These are phyloP conservation scores for Crithidia thermophila DNA, from an alignment of 208 protist species.

Conservation along the genomic window DNA sequence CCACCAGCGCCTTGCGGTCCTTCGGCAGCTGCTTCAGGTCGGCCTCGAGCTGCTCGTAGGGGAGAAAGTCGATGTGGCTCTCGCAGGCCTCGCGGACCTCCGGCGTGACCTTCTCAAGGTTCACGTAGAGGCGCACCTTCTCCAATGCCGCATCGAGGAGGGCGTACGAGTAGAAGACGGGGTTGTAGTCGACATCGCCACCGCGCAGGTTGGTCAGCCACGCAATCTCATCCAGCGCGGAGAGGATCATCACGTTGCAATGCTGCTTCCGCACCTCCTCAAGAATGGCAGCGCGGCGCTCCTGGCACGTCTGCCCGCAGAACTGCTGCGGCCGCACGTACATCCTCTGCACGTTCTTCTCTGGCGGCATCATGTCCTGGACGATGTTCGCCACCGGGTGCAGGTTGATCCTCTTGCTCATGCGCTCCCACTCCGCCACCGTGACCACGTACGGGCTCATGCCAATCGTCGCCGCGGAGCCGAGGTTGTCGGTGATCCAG, in stretches of 20 bases:
- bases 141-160: conserved; percentile 48
- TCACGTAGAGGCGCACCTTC: conserved; percentile 44
- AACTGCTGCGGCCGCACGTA: conserved; percentile 68
- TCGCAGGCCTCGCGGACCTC: conserved; percentile 23
- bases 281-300: conserved; percentile 66
- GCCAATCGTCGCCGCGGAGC: conserved; percentile 42
- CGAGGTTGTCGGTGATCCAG: conserved; percentile 65
- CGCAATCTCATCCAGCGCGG: conserved; percentile 91
- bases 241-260: conserved; percentile 77
- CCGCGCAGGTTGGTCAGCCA: conserved; percentile 94
- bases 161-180: conserved; percentile 91
- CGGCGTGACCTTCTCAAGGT: conserved; percentile 32
- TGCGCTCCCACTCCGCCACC: conserved; percentile 77
- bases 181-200: conserved; percentile 88
- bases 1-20: conserved; percentile 58
- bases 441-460: conserved; percentile 75
- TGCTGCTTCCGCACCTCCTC: conserved; percentile 48
- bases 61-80: conserved; percentile 49
- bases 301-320: conserved; percentile 56
- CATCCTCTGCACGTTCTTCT: conserved; percentile 28
- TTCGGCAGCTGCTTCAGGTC: conserved; percentile 44
- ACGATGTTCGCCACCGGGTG: conserved; percentile 35
- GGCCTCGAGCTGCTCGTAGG: conserved; percentile 77
- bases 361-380: conserved; percentile 45
- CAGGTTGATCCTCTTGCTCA: conserved; percentile 61